These are phyloP conservation scores for Eimeria sp. DNA, from an alignment of 169 alveolate genomes.

Conservation along the genomic window DNA sequence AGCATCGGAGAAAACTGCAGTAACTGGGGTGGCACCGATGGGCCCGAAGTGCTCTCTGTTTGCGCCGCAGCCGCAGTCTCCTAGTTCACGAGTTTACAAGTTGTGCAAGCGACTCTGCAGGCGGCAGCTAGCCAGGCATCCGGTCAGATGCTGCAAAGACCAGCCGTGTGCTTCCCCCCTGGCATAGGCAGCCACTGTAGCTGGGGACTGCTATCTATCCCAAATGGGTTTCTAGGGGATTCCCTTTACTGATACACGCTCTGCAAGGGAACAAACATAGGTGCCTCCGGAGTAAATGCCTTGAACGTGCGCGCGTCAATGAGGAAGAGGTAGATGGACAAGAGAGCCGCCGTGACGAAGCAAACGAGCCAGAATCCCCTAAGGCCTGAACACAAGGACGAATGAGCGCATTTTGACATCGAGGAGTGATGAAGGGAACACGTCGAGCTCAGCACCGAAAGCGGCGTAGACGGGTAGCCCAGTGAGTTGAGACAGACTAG, in stretches of 20 bases:
- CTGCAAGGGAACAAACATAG: neutral
- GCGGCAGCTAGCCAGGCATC: neutral
- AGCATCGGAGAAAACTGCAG: constrained; percentile 40
- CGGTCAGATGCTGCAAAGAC: neutral
- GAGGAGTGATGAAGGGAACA: neutral
- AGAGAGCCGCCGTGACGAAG: constrained; percentile 6
- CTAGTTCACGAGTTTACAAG: constrained; percentile 20
- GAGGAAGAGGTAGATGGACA: constrained; percentile 48
- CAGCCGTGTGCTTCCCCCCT: neutral
- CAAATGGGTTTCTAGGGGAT: neutral
- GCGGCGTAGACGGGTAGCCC: constrained; percentile 73
- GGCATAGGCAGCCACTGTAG: neutral
- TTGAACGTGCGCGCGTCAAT: constrained; percentile 41
- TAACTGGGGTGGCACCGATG: constrained; percentile 15
- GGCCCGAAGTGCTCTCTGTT: constrained; percentile 20
- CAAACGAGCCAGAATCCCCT: constrained; percentile 77
- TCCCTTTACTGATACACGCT: constrained; percentile 22
- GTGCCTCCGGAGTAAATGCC: constrained; percentile 60
- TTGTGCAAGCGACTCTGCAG: neutral
- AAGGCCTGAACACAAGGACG: constrained; percentile 16
- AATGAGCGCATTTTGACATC: neutral
- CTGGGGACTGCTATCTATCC: neutral
- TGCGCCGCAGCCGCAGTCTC: constrained; percentile 56
- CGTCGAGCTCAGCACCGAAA: constrained; percentile 34
- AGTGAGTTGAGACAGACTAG: constrained; percentile 69